Evolutionary conservation across 306 rosid genomes (phyloP).

Genomic region (Cicer judaicum): DNA sequence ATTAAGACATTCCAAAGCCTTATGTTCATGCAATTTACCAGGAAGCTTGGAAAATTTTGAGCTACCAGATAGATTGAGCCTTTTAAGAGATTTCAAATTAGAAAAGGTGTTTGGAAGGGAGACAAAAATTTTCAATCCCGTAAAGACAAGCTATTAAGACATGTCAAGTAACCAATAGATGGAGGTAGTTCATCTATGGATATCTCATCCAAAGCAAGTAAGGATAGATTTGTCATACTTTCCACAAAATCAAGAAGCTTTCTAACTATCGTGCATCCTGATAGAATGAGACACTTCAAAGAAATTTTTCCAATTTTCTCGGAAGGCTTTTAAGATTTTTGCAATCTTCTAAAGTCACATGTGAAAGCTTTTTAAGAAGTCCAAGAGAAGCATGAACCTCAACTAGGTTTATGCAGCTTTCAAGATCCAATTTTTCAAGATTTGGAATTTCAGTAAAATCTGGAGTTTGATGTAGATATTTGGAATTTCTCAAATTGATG

Average conservation of each 20-base stretch:
- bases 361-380: slow-evolving; percentile 41
- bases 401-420: slow-evolving; percentile 43
- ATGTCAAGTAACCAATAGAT: slow-evolving; percentile 37
- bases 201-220: slow-evolving; percentile 31
- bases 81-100: slow-evolving; percentile 41
- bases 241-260: slow-evolving; percentile 45
- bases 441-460: slow-evolving; percentile 41
- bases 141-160: slow-evolving; percentile 34
- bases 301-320: slow-evolving; percentile 31
- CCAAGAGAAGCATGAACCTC: slow-evolving; percentile 50
- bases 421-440: slow-evolving; percentile 41
- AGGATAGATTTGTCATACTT: slow-evolving; percentile 31
- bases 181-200: slow-evolving; percentile 34
- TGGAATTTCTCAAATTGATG: slow-evolving; percentile 37
- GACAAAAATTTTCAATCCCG: slow-evolving; percentile 19
- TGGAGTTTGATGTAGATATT: slow-evolving; percentile 32
- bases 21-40: slow-evolving; percentile 34
- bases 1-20: slow-evolving; percentile 37
- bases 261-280: slow-evolving; percentile 39
- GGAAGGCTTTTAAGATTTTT: slow-evolving; percentile 43
- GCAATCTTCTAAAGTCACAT: slow-evolving; percentile 29
- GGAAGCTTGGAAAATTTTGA: slow-evolving; percentile 37
- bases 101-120: slow-evolving; percentile 35
- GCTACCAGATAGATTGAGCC: slow-evolving; percentile 38
- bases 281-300: slow-evolving; percentile 17